Percentiles rank a stretch among this genome's conserved stretches.
Conservation (phyloP, 176 grass and related monocot genomes). For the Musa beccarii region DNA sequence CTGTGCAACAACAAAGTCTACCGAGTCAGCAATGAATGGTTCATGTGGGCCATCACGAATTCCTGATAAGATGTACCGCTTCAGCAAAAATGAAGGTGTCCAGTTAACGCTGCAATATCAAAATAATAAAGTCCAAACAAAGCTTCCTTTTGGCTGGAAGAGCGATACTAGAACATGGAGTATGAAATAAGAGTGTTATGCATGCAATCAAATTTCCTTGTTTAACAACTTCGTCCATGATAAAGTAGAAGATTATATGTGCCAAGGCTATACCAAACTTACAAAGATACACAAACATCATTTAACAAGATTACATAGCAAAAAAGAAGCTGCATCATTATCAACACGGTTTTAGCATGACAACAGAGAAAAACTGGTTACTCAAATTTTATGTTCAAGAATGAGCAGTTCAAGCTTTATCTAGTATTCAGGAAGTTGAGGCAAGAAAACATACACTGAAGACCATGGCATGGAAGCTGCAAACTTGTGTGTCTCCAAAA, state of each 20-base stretch:
- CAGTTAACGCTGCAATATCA: constrained; percentile 79
- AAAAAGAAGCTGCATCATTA: background rate
- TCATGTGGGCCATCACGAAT: constrained; percentile 86
- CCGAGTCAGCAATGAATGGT: constrained; percentile 96
- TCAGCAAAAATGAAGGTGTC: constrained; percentile 98
- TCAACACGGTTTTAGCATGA: background rate
- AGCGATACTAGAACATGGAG: background rate
- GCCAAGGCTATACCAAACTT: no score
- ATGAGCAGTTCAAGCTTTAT: background rate
- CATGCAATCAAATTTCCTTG: no score
- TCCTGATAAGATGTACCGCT: constrained; percentile 89
- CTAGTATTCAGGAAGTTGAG: background rate
- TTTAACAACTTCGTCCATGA: no score
- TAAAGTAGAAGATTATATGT: no score
- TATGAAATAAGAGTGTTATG: no score
- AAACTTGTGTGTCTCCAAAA: constrained; percentile 90
- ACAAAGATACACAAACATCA: no score
- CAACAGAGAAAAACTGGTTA: background rate
- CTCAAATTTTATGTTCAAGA: background rate
- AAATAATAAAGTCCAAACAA: constrained; percentile 14
- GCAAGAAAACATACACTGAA: constrained; percentile 61
- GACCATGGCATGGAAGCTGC: constrained; percentile 90
- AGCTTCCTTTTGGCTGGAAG: background rate
- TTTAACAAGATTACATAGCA: no score
- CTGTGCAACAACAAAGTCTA: constrained; percentile 93